These are phyloP conservation scores for Allium cepa DNA, from an alignment of 106 monocot genomes.

Conservation along the genomic window DNA sequence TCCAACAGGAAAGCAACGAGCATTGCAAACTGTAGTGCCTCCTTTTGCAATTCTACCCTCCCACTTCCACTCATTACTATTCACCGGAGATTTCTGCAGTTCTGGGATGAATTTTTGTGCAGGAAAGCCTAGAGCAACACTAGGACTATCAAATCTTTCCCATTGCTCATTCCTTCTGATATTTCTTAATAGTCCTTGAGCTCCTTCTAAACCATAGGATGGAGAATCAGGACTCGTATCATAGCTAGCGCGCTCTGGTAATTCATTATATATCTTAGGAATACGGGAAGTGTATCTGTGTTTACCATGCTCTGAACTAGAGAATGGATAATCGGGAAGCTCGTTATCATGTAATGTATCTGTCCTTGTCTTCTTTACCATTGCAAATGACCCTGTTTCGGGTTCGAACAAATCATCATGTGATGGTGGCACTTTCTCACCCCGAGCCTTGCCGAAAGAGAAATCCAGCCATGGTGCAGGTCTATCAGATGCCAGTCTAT, in stretches of 20 bases:
- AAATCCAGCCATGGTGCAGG: conserved; percentile 27
- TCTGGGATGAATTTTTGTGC: conserved; percentile 26
- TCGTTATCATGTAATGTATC: conserved; percentile 54
- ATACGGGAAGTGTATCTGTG: conserved; percentile 1
- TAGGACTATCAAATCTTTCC: conserved; percentile 22
- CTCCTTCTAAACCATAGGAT: conserved; percentile 29
- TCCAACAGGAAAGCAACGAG: conserved; percentile 97
- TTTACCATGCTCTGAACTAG: conserved; percentile 37
- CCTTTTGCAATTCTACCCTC: conserved; percentile 97
- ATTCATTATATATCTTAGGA: conserved; percentile 21
- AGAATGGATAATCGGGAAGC: conserved; percentile 88
- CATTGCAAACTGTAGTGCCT: conserved; percentile 75
- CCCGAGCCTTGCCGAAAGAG: conserved; percentile 42
- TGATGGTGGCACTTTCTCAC: conserved; percentile 2
- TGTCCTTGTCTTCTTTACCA: conserved; percentile 46
- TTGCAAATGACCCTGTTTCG: conserved; percentile 39
- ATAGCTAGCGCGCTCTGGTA: conserved; percentile 27
- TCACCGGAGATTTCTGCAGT: conserved; percentile 11
- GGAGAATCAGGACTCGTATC: conserved; percentile 22
- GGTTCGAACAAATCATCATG: conserved; percentile 22
- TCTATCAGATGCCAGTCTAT: conserved; percentile 36
- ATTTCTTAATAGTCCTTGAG: conserved; percentile 21
- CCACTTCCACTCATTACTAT: conserved; percentile 85
- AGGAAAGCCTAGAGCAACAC: conserved; percentile 22
- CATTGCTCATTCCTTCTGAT: conserved; percentile 39